Percentiles rank a stretch among this genome's conserved stretches.
Evolutionary conservation across 345 rosid genomes (phyloP).

Genomic region (Brassica nigra): DNA sequence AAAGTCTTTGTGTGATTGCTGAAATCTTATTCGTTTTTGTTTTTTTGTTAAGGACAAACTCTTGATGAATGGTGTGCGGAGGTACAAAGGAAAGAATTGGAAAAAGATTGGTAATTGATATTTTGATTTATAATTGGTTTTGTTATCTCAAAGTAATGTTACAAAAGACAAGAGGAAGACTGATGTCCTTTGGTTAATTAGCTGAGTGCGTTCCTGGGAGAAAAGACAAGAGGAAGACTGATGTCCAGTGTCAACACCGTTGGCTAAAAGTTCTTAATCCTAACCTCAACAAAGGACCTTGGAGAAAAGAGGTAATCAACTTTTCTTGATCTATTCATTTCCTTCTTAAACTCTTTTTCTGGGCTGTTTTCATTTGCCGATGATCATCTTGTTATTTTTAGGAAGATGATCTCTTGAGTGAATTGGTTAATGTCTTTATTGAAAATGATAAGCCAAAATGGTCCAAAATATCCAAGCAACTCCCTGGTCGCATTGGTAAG

Average conservation of each 20-base stretch:
- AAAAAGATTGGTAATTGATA: constrained; percentile 13
- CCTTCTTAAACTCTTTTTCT: neutral
- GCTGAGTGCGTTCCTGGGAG: constrained; percentile 1
- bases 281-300: constrained; percentile 26
- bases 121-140: neutral
- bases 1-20: neutral
- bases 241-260: constrained; percentile 24
- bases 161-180: neutral
- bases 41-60: constrained; percentile 8
- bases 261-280: constrained; percentile 32
- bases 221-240: constrained; percentile 2
- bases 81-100: constrained; percentile 6
- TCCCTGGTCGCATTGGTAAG: constrained; percentile 66
- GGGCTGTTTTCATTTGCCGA: neutral
- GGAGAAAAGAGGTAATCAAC: constrained; percentile 13
- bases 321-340: neutral
- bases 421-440: neutral
- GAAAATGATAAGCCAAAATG: constrained; percentile 40
- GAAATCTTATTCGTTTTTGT: neutral
- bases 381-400: neutral
- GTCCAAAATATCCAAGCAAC: constrained; percentile 60
- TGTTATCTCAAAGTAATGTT: neutral
- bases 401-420: neutral
- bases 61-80: constrained; percentile 13
- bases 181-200: neutral